Percentiles rank a stretch among this genome's conserved stretches.
Evolutionary conservation across 106 monocot species (phyloP).

Genomic region (Allium sativum): DNA sequence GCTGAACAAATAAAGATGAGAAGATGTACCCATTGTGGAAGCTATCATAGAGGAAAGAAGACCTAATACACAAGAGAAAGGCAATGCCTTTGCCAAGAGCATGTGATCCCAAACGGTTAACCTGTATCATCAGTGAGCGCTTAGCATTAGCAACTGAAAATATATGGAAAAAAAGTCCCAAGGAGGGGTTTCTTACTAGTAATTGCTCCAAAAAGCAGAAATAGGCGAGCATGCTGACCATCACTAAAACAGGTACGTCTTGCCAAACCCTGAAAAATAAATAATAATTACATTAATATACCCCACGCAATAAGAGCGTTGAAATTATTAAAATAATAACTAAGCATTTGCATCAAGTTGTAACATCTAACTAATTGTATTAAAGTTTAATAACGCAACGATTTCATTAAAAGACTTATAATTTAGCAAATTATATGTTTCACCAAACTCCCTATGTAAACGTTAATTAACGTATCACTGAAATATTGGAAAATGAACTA

Average conservation of each 20-base stretch:
- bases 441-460: neutral
- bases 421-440: neutral
- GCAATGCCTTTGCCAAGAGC: slow-evolving; percentile 87
- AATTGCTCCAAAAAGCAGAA: slow-evolving; percentile 99
- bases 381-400: neutral
- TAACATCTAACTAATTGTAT: neutral
- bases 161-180: neutral
- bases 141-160: neutral
- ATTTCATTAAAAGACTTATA: neutral
- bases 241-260: slow-evolving; percentile 82
- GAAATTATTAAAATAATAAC: neutral
- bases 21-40: slow-evolving; percentile 72
- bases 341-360: neutral
- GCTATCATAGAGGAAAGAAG: slow-evolving; percentile 88
- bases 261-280: slow-evolving; percentile 66
- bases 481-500: neutral
- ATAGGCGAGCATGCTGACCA: slow-evolving; percentile 98
- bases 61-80: slow-evolving; percentile 92
- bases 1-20: neutral
- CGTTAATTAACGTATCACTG: neutral
- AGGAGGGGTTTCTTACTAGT: slow-evolving; percentile 39
- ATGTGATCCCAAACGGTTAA: slow-evolving; percentile 42
- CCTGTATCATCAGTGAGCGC: slow-evolving; percentile 31
- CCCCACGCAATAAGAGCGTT: neutral
- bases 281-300: neutral